phyloP scores from a whole-genome alignment of 202 grass and related monocot species.

The Carex sylvatica region DNA sequence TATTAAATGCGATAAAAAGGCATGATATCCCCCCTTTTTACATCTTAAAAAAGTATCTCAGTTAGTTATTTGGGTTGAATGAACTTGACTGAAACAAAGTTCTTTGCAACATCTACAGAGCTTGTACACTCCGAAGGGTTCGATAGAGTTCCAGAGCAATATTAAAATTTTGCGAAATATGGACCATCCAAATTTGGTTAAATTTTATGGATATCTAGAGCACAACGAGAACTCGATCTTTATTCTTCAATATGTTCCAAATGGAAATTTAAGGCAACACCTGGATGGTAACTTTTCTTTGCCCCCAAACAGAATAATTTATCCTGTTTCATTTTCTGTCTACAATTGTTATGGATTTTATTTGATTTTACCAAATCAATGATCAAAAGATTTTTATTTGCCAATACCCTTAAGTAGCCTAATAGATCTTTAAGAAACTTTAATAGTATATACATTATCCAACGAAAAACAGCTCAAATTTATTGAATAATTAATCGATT shows the following conservation, averaged over 20 bases:
- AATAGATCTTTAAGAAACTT: background rate
- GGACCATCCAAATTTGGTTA: slow-evolving; percentile 30
- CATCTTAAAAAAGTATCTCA: background rate
- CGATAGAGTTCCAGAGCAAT: background rate
- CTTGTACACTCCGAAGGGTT: background rate
- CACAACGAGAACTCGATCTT: slow-evolving; percentile 21
- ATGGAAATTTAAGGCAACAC: slow-evolving; percentile 32
- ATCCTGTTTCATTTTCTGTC: background rate
- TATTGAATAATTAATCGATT: background rate
- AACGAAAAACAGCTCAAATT: background rate
- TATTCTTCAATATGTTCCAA: slow-evolving; percentile 26
- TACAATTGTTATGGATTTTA: background rate
- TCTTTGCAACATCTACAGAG: slow-evolving; percentile 5
- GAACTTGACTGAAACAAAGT: background rate
- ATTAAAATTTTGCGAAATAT: slow-evolving; percentile 12
- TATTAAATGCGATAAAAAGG: slow-evolving; percentile 31
- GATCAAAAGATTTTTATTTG: background rate
- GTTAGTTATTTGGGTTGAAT: background rate
- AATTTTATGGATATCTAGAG: slow-evolving; percentile 25
- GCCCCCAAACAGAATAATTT: background rate
- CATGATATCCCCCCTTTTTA: background rate
- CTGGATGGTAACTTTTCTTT: slow-evolving; percentile 23
- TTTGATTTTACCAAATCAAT: background rate
- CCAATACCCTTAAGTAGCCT: background rate
- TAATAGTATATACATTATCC: background rate